Conservation (phyloP, 176 grass and related monocot genomes). For the Rhynchospora tenuis region DNA sequence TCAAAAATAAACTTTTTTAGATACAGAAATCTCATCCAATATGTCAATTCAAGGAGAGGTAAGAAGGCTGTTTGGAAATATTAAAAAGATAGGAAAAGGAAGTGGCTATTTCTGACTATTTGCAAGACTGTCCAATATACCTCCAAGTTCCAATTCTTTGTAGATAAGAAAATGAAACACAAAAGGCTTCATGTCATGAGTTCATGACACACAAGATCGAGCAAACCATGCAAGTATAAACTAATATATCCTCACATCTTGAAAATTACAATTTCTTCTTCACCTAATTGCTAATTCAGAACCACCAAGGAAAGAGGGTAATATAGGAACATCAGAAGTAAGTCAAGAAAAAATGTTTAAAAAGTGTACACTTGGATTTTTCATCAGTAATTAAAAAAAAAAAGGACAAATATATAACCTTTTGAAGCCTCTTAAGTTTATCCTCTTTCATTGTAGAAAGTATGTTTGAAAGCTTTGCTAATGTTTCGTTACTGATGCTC, state of each 20-base stretch:
- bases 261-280: too few relatives aligned
- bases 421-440: slow-evolving; percentile 60
- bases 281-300: not conserved
- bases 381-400: slow-evolving; percentile 23
- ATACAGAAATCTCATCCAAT: not conserved
- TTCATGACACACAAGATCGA: not conserved
- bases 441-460: slow-evolving; percentile 62
- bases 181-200: not conserved
- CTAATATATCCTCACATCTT: too few relatives aligned
- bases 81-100: not conserved
- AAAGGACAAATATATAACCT: slow-evolving; percentile 40
- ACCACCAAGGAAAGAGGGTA: not conserved
- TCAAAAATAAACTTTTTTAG: not conserved
- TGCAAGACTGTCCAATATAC: not conserved
- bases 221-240: not conserved
- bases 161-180: slow-evolving; percentile 18
- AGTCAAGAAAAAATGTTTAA: not conserved
- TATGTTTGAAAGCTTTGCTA: slow-evolving; percentile 74
- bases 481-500: slow-evolving; percentile 79
- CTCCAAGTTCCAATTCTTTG: not conserved
- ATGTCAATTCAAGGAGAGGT: not conserved
- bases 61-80: not conserved
- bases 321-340: not conserved
- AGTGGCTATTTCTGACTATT: not conserved
- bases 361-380: not conserved